Evolutionary conservation across 176 grass and related monocot species (phyloP).

Genomic region (Ananas comosus): DNA sequence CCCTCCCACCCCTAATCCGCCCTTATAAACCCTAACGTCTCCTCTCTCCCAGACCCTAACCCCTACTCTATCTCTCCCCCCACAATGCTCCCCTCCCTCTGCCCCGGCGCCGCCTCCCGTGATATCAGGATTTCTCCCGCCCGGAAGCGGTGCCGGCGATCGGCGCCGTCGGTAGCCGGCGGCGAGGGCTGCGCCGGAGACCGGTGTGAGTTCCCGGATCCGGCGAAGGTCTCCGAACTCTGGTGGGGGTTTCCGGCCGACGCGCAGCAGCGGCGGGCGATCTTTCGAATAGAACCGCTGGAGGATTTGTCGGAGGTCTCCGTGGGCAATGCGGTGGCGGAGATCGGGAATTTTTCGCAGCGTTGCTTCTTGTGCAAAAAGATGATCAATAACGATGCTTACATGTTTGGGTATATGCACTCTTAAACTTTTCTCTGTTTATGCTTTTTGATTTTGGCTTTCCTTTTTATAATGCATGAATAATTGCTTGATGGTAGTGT

Average conservation of each 20-base stretch:
- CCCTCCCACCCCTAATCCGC: too few species aligned
- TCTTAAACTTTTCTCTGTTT: neutral
- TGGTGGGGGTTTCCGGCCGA: neutral
- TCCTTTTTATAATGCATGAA: neutral
- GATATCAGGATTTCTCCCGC: neutral
- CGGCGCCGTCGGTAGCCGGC: neutral
- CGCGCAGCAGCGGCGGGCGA: neutral
- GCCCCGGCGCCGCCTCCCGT: neutral
- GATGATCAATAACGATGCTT: neutral
- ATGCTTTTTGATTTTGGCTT: neutral
- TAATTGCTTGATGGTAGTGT: neutral
- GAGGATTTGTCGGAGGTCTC: neutral
- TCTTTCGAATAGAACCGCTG: neutral
- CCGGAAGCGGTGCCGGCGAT: neutral
- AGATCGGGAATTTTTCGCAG: neutral
- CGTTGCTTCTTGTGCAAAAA: neutral
- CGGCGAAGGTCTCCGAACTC: neutral
- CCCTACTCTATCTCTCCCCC: neutral
- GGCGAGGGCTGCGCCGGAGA: neutral
- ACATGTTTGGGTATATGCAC: neutral
- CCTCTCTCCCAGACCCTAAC: neutral
- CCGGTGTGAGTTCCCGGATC: neutral
- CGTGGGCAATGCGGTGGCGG: neutral
- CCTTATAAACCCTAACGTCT: too few species aligned
- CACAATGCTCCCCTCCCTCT: neutral